These are phyloP conservation scores for Aureobasidium sp. DNA, from an alignment of 2,329 filamentous ascomycete genomes.

Conservation along the genomic window DNA sequence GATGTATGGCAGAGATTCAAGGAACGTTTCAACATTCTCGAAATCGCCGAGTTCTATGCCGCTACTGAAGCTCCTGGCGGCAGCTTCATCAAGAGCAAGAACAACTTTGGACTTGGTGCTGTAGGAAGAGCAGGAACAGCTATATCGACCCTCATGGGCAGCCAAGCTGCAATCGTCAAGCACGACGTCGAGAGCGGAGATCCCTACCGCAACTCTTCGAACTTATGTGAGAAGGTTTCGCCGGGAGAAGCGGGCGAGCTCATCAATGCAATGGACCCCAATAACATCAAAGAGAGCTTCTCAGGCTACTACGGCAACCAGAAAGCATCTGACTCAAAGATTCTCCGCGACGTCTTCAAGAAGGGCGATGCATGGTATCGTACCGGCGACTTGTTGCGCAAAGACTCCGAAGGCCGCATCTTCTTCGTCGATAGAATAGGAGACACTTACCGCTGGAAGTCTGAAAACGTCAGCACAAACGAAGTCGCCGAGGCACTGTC, in stretches of 20 bases:
- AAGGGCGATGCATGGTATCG: constrained; percentile 79
- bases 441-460: constrained; percentile 75
- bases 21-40: constrained; percentile 51
- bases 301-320: constrained; percentile 76
- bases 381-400: constrained; percentile 73
- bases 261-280: constrained; percentile 61
- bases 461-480: constrained; percentile 37
- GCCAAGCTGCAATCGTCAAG: constrained; percentile 53
- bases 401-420: constrained; percentile 61
- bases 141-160: constrained; percentile 48
- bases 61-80: constrained; percentile 52
- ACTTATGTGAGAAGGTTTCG: constrained; percentile 56
- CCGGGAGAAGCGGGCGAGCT: constrained; percentile 66
- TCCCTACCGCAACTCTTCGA: constrained; percentile 63
- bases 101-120: constrained; percentile 67
- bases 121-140: constrained; percentile 67
- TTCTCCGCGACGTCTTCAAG: constrained; percentile 64
- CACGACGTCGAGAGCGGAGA: constrained; percentile 65
- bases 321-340: constrained; percentile 64
- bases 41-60: constrained; percentile 33
- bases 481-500: constrained; percentile 75
- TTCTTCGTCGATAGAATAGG: constrained; percentile 79
- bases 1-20: constrained; percentile 84
- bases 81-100: constrained; percentile 66
- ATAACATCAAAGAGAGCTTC: constrained; percentile 58